A percentile compares a stretch with the other conserved stretches of the same genome.
phyloP scores from a whole-genome alignment of 2,329 filamentous ascomycete genomes.

The Penicillium digitatum region DNA sequence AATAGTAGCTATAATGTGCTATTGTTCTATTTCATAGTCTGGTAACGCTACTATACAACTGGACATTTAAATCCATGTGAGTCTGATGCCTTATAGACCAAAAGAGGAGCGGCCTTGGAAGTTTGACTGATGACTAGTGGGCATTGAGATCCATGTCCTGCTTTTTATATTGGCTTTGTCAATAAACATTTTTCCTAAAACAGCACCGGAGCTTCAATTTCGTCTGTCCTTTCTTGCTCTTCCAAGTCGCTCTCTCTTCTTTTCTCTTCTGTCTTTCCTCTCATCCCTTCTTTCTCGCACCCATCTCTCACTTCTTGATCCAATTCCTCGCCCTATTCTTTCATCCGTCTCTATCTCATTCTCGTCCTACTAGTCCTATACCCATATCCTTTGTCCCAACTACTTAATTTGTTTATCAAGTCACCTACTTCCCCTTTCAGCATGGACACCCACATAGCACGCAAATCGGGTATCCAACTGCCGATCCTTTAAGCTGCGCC shows the following conservation, averaged over 20 bases:
- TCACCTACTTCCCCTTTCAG: not conserved
- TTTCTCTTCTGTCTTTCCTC: not conserved
- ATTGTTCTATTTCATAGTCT: not conserved
- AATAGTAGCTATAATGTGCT: not conserved
- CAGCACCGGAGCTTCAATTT: not conserved
- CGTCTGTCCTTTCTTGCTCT: not conserved
- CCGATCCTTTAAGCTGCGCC: not conserved
- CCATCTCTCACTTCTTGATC: not conserved
- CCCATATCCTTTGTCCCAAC: not conserved
- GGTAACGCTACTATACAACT: not conserved
- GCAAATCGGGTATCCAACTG: not conserved
- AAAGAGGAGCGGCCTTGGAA: not conserved
- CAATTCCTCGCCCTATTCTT: no score
- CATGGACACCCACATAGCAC: not conserved
- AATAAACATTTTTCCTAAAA: not conserved
- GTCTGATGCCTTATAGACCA: not conserved
- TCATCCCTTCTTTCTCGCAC: not conserved
- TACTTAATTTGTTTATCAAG: not conserved
- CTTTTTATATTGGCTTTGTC: not conserved
- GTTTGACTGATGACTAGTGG: not conserved
- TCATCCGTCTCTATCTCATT: not conserved
- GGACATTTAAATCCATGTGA: not conserved
- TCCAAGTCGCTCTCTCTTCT: not conserved
- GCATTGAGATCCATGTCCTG: not conserved
- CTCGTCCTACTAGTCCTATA: not conserved